Conservation (phyloP, 1,139 yeast species). For the Sugiyamaella japonica region DNA sequence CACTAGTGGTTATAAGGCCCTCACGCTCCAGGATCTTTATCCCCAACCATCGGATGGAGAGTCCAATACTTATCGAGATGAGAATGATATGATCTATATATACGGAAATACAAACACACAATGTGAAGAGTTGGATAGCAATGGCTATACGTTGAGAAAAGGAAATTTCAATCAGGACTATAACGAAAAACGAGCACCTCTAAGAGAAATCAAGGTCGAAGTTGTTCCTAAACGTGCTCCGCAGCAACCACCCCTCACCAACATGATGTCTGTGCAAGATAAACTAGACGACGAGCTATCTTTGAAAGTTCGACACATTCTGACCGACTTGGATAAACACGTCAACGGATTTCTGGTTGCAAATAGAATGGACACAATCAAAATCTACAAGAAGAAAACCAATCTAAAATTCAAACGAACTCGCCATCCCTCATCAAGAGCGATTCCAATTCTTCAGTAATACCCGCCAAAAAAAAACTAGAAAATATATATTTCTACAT, state of each 20-base stretch:
- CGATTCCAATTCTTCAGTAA: constrained; percentile 1
- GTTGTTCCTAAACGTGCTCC: background rate
- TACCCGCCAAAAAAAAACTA: background rate
- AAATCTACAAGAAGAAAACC: background rate
- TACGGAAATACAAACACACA: background rate
- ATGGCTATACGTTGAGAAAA: background rate
- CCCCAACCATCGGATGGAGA: background rate
- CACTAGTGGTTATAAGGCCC: background rate
- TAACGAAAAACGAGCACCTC: background rate
- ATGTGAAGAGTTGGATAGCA: background rate
- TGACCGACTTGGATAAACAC: constrained; percentile 1
- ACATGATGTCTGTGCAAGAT: background rate
- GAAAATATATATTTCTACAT: background rate
- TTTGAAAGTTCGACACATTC: background rate
- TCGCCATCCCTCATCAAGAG: background rate
- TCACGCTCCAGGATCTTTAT: constrained; percentile 4
- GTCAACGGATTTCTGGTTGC: background rate
- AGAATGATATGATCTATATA: constrained; percentile 1
- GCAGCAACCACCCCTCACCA: background rate
- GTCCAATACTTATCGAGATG: background rate
- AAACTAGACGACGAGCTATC: background rate
- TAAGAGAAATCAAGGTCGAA: background rate
- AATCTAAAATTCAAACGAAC: constrained; percentile 1
- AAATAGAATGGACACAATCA: background rate
- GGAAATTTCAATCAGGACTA: background rate